Conservation (phyloP, 1,139 yeast species). For the Arxiozyma heterogenica region DNA sequence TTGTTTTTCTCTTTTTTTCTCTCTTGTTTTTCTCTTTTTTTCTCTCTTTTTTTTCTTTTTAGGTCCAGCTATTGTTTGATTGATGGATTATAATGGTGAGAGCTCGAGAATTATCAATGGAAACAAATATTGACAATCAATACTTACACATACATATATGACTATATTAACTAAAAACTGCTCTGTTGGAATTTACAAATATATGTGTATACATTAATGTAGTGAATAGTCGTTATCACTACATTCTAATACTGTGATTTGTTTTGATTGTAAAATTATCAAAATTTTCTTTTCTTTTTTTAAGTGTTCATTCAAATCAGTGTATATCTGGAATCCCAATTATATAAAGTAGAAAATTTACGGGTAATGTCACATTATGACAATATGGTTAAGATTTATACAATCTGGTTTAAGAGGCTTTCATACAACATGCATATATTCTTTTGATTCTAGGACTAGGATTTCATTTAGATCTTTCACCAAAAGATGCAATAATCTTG, state of each 20-base stretch:
- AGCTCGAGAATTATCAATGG: neutral
- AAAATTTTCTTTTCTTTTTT: no score
- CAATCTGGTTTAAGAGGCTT: neutral
- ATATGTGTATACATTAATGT: no score
- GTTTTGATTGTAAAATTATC: neutral
- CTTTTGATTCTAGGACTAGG: neutral
- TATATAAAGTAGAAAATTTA: no score
- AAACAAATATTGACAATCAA: neutral
- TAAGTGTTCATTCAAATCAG: neutral
- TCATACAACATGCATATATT: constrained; percentile 10
- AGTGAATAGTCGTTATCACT: neutral
- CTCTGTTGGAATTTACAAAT: no score
- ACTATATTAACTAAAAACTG: no score
- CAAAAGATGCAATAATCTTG: no score
- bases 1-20: no score
- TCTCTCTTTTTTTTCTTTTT: no score
- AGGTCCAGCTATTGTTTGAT: no score
- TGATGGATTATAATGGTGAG: no score
- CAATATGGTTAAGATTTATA: neutral
- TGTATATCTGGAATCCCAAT: neutral
- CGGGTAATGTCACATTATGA: neutral
- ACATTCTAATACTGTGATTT: neutral
- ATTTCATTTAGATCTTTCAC: neutral
- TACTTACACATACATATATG: no score
- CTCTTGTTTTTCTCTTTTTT: no score